Conservation (phyloP, 768 basidiomycete genomes). For the Russula compacta region DNA sequence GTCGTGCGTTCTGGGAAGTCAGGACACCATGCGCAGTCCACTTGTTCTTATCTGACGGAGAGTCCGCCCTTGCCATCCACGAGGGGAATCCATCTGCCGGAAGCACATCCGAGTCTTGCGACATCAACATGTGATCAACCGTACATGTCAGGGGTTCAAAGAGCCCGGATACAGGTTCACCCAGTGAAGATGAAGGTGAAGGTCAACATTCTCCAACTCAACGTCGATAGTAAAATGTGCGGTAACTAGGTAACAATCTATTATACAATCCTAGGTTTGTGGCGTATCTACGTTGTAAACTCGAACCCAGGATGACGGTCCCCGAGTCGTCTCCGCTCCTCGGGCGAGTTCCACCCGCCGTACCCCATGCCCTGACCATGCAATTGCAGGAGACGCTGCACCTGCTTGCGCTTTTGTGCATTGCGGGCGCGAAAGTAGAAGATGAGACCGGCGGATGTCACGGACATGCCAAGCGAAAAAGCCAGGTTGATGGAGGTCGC, state of each 20-base stretch:
- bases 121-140: not conserved
- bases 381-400: not conserved
- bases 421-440: constrained; percentile 10
- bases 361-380: not conserved
- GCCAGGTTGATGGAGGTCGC: constrained; percentile 15
- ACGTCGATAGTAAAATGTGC: not conserved
- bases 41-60: not conserved
- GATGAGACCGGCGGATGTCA: not conserved
- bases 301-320: constrained; percentile 20
- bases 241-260: not conserved
- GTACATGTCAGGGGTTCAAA: not conserved
- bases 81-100: not conserved
- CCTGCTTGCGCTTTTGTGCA: constrained; percentile 4
- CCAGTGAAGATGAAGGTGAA: too few relatives aligned
- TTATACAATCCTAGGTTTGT: not conserved
- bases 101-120: not conserved
- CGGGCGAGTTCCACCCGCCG: constrained; percentile 14
- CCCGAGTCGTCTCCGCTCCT: constrained; percentile 13
- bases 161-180: not conserved
- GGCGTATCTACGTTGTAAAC: constrained; percentile 7
- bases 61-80: not conserved
- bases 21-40: not conserved
- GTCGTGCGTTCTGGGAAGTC: not conserved
- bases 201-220: not conserved
- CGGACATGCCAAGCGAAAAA: constrained; percentile 6